Conservation (phyloP, 1,284 basidiomycete species). For the Pyrrhoderma noxium region DNA sequence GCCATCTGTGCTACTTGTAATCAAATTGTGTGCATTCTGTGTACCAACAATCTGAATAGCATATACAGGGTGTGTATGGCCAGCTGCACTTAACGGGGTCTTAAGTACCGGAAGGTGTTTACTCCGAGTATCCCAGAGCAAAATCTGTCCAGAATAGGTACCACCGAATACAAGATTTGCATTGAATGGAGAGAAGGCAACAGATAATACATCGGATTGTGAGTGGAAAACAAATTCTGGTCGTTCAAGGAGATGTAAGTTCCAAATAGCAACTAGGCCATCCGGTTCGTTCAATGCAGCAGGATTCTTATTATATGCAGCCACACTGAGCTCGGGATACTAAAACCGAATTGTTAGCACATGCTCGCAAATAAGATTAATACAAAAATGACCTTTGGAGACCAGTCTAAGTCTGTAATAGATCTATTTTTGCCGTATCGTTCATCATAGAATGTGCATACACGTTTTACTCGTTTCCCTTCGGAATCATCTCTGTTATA, state of each 20-base stretch:
- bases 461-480: slow-evolving; percentile 78
- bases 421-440: slow-evolving; percentile 85
- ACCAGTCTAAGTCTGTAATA: slow-evolving; percentile 97
- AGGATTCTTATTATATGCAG: slow-evolving; percentile 95
- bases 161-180: slow-evolving; percentile 96
- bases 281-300: slow-evolving; percentile 89
- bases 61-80: slow-evolving; percentile 98
- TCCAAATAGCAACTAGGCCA: slow-evolving; percentile 97
- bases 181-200: slow-evolving; percentile 96
- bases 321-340: slow-evolving; percentile 93
- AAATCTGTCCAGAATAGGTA: slow-evolving; percentile 95
- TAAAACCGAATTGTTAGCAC: slow-evolving; percentile 28
- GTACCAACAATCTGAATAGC: slow-evolving; percentile 96
- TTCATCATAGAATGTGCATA: slow-evolving; percentile 88
- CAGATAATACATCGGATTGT: slow-evolving; percentile 94
- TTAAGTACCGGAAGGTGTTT: slow-evolving; percentile 94
- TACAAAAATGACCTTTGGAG: slow-evolving; percentile 66
- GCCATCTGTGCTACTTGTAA: slow-evolving; percentile 94
- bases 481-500: slow-evolving; percentile 77
- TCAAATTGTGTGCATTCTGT: slow-evolving; percentile 95
- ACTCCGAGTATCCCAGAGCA: slow-evolving; percentile 98
- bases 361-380: neutral
- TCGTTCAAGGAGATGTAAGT: slow-evolving; percentile 87
- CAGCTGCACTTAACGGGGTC: slow-evolving; percentile 89
- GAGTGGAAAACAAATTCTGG: slow-evolving; percentile 98